phyloP scores from a whole-genome alignment of 2,329 filamentous ascomycete genomes.

The Ophiostoma angusticollis region DNA sequence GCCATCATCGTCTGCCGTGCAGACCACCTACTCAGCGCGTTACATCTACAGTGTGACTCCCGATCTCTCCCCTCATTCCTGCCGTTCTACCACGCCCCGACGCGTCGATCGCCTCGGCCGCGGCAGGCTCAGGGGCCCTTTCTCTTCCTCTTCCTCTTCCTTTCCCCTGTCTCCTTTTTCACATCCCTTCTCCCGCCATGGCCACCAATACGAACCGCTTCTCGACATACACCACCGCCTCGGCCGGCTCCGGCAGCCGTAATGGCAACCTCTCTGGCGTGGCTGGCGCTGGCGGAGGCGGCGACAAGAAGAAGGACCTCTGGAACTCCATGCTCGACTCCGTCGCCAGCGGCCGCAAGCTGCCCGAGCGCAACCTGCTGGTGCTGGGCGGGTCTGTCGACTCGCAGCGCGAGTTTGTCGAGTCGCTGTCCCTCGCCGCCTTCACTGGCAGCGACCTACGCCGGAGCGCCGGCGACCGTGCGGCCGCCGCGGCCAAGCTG shows the following conservation, averaged over 20 bases:
- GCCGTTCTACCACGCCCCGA: too few relatives aligned
- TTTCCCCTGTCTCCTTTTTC: too few relatives aligned
- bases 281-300: conserved; percentile 25
- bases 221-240: conserved; percentile 46
- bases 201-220: conserved; percentile 40
- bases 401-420: conserved; percentile 73
- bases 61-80: too few relatives aligned
- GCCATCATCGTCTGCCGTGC: too few relatives aligned
- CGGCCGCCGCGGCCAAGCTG: conserved; percentile 31
- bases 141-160: too few relatives aligned
- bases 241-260: conserved; percentile 34
- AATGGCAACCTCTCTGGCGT: conserved; percentile 1
- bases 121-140: too few relatives aligned
- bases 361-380: conserved; percentile 84
- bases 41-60: too few relatives aligned
- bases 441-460: too few relatives aligned
- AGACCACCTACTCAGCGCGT: too few relatives aligned
- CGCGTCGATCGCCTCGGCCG: too few relatives aligned
- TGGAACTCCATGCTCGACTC: conserved; percentile 90
- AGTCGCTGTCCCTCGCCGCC: conserved; percentile 42
- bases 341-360: conserved; percentile 76
- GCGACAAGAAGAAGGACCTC: conserved; percentile 63
- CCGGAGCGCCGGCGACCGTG: conserved; percentile 40
- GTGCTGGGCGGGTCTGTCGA: conserved; percentile 75
- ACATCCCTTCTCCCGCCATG: too few relatives aligned